Evolutionary conservation across 352 stramenopile genomes (phyloP).

Genomic region (Phytophthora colocasiae): DNA sequence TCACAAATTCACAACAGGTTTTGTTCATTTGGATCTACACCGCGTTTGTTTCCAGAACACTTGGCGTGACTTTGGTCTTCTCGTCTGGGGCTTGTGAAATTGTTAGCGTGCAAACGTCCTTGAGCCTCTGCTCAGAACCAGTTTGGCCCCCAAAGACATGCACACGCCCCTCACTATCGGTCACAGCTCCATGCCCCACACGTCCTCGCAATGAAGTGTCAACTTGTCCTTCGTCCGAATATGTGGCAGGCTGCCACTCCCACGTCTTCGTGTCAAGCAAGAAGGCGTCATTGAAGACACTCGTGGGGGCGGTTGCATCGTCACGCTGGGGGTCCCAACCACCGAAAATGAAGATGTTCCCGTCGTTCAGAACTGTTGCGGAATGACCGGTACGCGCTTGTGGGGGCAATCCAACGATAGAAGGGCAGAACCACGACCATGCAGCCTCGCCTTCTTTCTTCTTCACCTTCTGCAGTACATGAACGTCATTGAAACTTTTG

Average conservation of each 20-base stretch:
- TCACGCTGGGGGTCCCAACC: slow-evolving; percentile 93
- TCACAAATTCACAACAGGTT: slow-evolving; percentile 28
- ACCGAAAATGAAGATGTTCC: slow-evolving; percentile 92
- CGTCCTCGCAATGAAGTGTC: slow-evolving; percentile 48
- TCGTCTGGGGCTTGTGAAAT: slow-evolving; percentile 34
- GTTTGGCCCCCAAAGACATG: slow-evolving; percentile 91
- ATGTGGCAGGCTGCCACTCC: slow-evolving; percentile 84
- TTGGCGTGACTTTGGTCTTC: slow-evolving; percentile 2
- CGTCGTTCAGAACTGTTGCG: slow-evolving; percentile 86
- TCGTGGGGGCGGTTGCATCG: slow-evolving; percentile 46
- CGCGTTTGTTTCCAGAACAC: slow-evolving; percentile 18
- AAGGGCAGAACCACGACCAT: slow-evolving; percentile 92
- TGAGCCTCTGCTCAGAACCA: slow-evolving; percentile 77
- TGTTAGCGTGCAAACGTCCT: slow-evolving; percentile 75
- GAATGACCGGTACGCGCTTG: slow-evolving; percentile 90
- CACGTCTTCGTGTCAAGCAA: slow-evolving; percentile 92
- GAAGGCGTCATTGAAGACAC: slow-evolving; percentile 91
- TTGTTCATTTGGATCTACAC: slow-evolving; percentile 17
- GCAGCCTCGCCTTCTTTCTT: slow-evolving; percentile 25
- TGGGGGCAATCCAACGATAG: slow-evolving; percentile 73
- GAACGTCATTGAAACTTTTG: slow-evolving; percentile 92
- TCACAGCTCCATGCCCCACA: slow-evolving; percentile 87
- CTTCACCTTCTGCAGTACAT: slow-evolving; percentile 85
- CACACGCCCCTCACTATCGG: slow-evolving; percentile 73
- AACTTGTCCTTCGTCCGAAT: slow-evolving; percentile 32